Percentiles rank a stretch among this genome's conserved stretches.
Evolutionary conservation across 2,329 filamentous ascomycete genomes (phyloP).

Genomic region (Fusarium algeriense): DNA sequence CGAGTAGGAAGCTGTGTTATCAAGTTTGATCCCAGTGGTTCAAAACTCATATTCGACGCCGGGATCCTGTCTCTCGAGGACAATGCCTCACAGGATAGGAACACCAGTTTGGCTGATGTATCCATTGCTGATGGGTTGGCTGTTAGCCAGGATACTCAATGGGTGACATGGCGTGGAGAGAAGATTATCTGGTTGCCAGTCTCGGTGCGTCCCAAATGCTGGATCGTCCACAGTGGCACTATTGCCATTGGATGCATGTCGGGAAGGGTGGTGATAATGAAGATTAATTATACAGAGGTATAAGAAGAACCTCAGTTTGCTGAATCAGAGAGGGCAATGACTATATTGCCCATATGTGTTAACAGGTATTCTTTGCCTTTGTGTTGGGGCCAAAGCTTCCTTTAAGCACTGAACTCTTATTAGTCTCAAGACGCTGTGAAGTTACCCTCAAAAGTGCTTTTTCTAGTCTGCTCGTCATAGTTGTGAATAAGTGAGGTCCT

Average conservation of each 20-base stretch:
- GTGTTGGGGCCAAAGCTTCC: too few relatives aligned
- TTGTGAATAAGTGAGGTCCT: too few relatives aligned
- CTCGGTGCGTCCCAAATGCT: not conserved
- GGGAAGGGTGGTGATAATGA: not conserved
- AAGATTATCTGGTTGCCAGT: not conserved
- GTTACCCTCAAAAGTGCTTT: too few relatives aligned
- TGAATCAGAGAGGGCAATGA: too few relatives aligned
- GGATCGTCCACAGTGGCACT: not conserved
- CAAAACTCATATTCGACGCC: not conserved
- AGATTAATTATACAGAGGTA: too few relatives aligned
- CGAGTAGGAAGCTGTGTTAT: not conserved
- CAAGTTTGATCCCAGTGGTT: not conserved
- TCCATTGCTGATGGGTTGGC: not conserved
- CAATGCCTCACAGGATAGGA: rapidly evolving
- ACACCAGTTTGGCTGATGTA: too few relatives aligned
- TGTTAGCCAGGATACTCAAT: not conserved
- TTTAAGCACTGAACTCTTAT: too few relatives aligned
- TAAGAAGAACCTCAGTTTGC: too few relatives aligned
- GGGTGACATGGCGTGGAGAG: not conserved
- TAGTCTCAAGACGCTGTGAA: too few relatives aligned
- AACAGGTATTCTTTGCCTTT: too few relatives aligned
- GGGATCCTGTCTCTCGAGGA: not conserved
- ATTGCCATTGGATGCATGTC: not conserved
- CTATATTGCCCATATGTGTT: too few relatives aligned
- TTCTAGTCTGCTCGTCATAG: too few relatives aligned